Percentiles rank a stretch among this genome's conserved stretches.
These are phyloP conservation scores for Hippophae tibetana DNA, from an alignment of 306 rosid species.

Conservation along the genomic window DNA sequence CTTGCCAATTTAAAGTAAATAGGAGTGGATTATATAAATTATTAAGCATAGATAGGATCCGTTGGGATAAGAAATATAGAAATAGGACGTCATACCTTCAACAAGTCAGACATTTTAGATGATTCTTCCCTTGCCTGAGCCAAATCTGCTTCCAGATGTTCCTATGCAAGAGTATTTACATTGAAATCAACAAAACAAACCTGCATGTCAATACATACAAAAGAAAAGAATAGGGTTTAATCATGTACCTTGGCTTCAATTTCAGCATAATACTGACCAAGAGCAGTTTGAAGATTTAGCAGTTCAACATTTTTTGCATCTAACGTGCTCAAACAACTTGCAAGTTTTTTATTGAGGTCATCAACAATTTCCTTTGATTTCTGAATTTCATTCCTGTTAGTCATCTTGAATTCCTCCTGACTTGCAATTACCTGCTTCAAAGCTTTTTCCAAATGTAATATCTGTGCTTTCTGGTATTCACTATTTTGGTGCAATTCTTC, in stretches of 20 bases:
- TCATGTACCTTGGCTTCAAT: slow-evolving; percentile 85
- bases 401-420: slow-evolving; percentile 60
- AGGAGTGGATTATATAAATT: no score
- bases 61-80: background rate
- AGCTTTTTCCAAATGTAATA: slow-evolving; percentile 62
- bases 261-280: slow-evolving; percentile 97
- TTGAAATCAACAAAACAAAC: background rate
- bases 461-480: slow-evolving; percentile 48
- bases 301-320: slow-evolving; percentile 85
- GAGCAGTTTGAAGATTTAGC: slow-evolving; percentile 88
- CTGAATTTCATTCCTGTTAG: slow-evolving; percentile 42
- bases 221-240: slow-evolving; percentile 8
- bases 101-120: slow-evolving; percentile 51
- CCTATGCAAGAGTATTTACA: slow-evolving; percentile 31
- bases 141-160: slow-evolving; percentile 76
- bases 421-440: slow-evolving; percentile 57
- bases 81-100: slow-evolving; percentile 42
- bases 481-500: slow-evolving; percentile 64
- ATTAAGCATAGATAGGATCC: no score
- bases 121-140: slow-evolving; percentile 63
- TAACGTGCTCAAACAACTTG: slow-evolving; percentile 49
- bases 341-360: slow-evolving; percentile 69
- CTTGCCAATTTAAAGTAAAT: no score
- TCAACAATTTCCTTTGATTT: slow-evolving; percentile 59
- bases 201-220: background rate